These are phyloP conservation scores for Fusarium vanettenii DNA, from an alignment of 2,329 filamentous ascomycete genomes.

Conservation along the genomic window DNA sequence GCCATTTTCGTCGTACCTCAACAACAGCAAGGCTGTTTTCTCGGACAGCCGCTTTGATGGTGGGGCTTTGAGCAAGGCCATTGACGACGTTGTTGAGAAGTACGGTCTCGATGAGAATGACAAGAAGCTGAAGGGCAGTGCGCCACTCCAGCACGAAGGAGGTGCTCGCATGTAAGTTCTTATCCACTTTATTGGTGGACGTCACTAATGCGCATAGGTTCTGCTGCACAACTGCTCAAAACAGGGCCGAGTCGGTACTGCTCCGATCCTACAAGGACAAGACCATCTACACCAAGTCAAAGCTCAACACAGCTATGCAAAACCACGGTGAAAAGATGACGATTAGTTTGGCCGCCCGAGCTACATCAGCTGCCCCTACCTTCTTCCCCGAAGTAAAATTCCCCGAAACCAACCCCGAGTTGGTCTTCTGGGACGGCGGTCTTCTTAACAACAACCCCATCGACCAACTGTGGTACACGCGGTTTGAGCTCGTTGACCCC, in stretches of 20 bases:
- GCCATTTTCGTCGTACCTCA: conserved; percentile 3
- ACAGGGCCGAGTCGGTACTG: conserved; percentile 30
- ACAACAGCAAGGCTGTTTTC: conserved; percentile 29
- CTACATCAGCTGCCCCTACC: conserved; percentile 32
- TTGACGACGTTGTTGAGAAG: conserved; percentile 22
- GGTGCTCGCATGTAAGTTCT: conserved; percentile 15
- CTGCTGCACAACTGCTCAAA: conserved; percentile 24
- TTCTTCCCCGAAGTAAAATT: conserved; percentile 34
- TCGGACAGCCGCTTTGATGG: conserved; percentile 31
- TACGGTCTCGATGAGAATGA: conserved; percentile 33
- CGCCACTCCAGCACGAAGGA: conserved; percentile 19
- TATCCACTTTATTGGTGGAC: background rate
- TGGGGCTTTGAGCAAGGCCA: conserved; percentile 11
- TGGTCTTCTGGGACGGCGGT: conserved; percentile 33
- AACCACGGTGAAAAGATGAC: conserved; percentile 15
- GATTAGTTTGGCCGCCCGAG: conserved; percentile 28
- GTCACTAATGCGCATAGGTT: background rate
- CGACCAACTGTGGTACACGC: conserved; percentile 33
- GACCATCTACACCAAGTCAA: conserved; percentile 16
- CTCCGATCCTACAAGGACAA: conserved; percentile 25
- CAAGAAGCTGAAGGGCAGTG: conserved; percentile 21
- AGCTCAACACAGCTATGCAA: conserved; percentile 1
- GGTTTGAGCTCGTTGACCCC: conserved; percentile 27
- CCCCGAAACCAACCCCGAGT: background rate
- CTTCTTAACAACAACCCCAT: conserved; percentile 37